Evolutionary conservation across 2,329 filamentous ascomycete genomes (phyloP), one percentile per base, ranked within the genome.

Genomic region (Epichloe aotearoae): DNA sequence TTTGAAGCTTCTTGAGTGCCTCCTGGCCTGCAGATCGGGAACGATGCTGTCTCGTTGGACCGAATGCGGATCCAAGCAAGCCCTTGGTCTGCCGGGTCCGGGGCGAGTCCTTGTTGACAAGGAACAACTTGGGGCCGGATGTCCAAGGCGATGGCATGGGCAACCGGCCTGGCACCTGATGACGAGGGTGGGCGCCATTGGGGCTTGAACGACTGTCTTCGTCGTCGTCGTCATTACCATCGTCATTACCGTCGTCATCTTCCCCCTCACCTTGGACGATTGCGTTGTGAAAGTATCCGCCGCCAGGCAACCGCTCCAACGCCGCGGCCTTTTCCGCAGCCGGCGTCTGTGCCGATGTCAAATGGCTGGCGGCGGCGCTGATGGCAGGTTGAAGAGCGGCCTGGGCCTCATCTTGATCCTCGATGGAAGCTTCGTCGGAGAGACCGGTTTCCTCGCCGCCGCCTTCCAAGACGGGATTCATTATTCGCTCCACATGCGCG

Each of bases 331-430:
- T 82, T 60, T 82, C 79, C 30, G 72, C 69, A 4, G 76, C 77
- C 5, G 78, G 75, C 0, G 77, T 82, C 50, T 67, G 72, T 5
- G 72, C 66, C 3, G 75, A 73, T 12, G 76, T 76, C 39, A 82
- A 66, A 45, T 77, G 73, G 4, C 75, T 77, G 8, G 78, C 79
- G 20, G 69, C 69, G 6, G 71, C 70, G 60, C 77, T 82, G 55
- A 83, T 73, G 23, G 77, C 71, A 2, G 77, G 76, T 59, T 79
- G 78, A 47, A 83, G 70, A 44, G 82, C 71, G 7, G 77, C 78
- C 56, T 79, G 76, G 4, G 75, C 79, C 55, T 76, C 76, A 57
- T 81, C 77, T 51, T 75, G 69, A 44, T 76, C 73, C 47, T 59
- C 61, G 26, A 64, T 57, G 17, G 61, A 58, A n/a, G 55, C 58